Evolutionary conservation across 208 protist genomes (phyloP).

Genomic region (Novymonas esmeraldas): DNA sequence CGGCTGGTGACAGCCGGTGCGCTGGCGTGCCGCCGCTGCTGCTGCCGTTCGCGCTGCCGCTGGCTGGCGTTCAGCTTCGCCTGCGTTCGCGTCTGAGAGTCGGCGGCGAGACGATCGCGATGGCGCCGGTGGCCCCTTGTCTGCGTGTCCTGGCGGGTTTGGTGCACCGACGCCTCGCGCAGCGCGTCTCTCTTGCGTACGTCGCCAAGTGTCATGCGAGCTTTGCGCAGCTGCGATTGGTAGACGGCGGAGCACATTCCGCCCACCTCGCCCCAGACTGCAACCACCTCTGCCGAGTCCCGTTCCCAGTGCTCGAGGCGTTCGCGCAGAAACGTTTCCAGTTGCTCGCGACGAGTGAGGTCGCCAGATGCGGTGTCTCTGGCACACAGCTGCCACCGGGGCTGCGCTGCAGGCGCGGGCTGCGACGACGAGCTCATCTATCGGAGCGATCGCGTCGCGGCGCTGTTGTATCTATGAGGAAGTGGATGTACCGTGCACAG

Average conservation of each 20-base stretch:
- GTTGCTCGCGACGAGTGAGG: neutral
- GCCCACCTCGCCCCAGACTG: conserved; percentile 12
- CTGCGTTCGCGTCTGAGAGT: neutral
- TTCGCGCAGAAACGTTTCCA: conserved; percentile 11
- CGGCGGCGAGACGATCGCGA: conserved; percentile 10
- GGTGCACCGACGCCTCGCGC: neutral
- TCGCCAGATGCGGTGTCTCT: neutral
- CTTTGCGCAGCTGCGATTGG: conserved; percentile 21
- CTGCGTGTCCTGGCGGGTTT: neutral
- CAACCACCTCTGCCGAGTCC: conserved; percentile 10
- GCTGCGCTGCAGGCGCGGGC: neutral
- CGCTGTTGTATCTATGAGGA: too few relatives aligned
- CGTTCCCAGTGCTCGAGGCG: conserved; percentile 21
- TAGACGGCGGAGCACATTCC: conserved; percentile 26
- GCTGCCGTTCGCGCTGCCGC: conserved; percentile 8
- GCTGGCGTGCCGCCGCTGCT: neutral
- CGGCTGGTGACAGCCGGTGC: neutral
- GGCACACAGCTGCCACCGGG: neutral
- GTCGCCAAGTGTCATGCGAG: conserved; percentile 3
- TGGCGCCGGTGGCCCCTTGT: neutral
- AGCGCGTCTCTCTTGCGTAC: neutral
- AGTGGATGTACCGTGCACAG: too few relatives aligned
- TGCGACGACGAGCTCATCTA: neutral
- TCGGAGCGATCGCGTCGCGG: too few relatives aligned
- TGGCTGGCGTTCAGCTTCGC: conserved; percentile 6